phyloP scores from a whole-genome alignment of 306 rosid genomes.

The Glycine tomentella region DNA sequence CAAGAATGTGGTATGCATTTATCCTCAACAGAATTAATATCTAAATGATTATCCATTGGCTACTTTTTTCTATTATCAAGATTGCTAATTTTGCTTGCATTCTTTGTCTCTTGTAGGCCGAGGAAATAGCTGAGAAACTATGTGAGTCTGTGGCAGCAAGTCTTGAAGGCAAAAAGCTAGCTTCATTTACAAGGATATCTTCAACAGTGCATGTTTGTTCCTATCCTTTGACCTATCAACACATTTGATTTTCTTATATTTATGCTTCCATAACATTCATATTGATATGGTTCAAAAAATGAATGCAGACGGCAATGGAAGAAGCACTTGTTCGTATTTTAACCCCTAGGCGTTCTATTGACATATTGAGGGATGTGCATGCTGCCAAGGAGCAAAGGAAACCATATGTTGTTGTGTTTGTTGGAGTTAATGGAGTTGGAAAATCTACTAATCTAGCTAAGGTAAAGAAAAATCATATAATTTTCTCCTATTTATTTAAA shows the following conservation, averaged over 20 bases:
- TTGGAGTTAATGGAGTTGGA: slow-evolving; percentile 98
- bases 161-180: slow-evolving; percentile 95
- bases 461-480: slow-evolving; percentile 54
- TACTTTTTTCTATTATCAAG: slow-evolving; percentile 18
- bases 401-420: slow-evolving; percentile 96
- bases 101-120: slow-evolving; percentile 71
- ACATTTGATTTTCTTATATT: slow-evolving; percentile 5
- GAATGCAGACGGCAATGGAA: slow-evolving; percentile 87
- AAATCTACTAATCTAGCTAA: slow-evolving; percentile 98
- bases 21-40: not conserved
- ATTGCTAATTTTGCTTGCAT: slow-evolving; percentile 42
- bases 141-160: slow-evolving; percentile 99
- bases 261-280: slow-evolving; percentile 28
- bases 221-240: slow-evolving; percentile 22
- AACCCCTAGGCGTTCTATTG: slow-evolving; percentile 94
- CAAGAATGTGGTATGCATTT: slow-evolving; percentile 91
- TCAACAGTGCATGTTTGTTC: slow-evolving; percentile 90
- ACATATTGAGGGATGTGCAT: slow-evolving; percentile 93
- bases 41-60: not conserved
- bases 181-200: slow-evolving; percentile 94
- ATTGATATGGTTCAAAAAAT: slow-evolving; percentile 35
- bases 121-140: slow-evolving; percentile 98
- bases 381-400: slow-evolving; percentile 94
- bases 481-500: slow-evolving; percentile 7
- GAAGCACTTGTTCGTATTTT: slow-evolving; percentile 95